These are phyloP conservation scores for Melanomma pulvis-pyrius DNA, from an alignment of 495 filamentous ascomycete genomes.

Conservation along the genomic window DNA sequence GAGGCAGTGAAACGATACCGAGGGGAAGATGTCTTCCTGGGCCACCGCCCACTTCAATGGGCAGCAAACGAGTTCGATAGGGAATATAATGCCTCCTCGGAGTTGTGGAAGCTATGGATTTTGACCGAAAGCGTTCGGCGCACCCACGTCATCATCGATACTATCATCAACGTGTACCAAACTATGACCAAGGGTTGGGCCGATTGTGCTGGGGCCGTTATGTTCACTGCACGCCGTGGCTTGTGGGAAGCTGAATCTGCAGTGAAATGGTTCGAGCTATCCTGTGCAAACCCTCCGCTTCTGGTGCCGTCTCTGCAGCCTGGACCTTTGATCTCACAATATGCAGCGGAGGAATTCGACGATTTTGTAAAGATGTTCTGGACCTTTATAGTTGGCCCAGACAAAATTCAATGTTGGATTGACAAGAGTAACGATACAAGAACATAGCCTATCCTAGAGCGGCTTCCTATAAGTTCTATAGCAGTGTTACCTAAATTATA, in stretches of 20 bases:
- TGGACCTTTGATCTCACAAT: background rate
- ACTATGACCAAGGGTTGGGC: slow-evolving; percentile 24
- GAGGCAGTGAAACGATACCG: slow-evolving; percentile 4
- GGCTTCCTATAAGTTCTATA: too few species aligned
- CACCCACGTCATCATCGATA: slow-evolving; percentile 30
- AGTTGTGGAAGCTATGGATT: slow-evolving; percentile 31
- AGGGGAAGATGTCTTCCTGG: slow-evolving; percentile 5
- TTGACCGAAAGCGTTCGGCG: slow-evolving; percentile 35
- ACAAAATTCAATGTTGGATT: background rate
- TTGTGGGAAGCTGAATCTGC: slow-evolving; percentile 30
- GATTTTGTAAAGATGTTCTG: background rate
- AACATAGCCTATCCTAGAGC: too few species aligned
- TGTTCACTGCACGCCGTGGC: slow-evolving; percentile 30
- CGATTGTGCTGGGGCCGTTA: slow-evolving; percentile 27
- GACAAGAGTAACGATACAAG: background rate
- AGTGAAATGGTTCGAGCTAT: background rate
- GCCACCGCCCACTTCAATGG: slow-evolving; percentile 16
- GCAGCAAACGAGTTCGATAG: slow-evolving; percentile 18
- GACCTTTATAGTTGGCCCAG: background rate
- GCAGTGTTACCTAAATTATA: too few species aligned
- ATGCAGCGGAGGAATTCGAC: background rate
- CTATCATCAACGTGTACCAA: slow-evolving; percentile 13
- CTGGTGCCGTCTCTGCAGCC: background rate
- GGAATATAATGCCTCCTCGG: slow-evolving; percentile 4
- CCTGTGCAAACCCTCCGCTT: background rate